Base-by-base conservation (phyloP, 306 rosid species). In the Styphnolobium japonicum region DNA sequence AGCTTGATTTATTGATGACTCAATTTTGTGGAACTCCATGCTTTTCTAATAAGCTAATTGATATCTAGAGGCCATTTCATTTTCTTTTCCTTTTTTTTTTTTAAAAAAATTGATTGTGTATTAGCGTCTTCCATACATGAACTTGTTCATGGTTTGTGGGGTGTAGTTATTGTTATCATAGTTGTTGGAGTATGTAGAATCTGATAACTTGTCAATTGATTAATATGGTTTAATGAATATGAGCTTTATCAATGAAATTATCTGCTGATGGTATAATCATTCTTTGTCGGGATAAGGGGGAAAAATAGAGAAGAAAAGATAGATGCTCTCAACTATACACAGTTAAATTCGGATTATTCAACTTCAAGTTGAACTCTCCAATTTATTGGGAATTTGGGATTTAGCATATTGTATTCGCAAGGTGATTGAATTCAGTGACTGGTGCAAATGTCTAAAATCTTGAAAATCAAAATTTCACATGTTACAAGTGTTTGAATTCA, bases 131-230 rank as follows among this genome's bases (percentile, higher is more conserved):
- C 27, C 22, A 14, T 29, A 4, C 19, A 31, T 75, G 74, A 42
- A 49, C 69, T 27, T 45, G 48, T 37, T 51, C 67, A n/a, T 64
- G 2, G 60, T 61, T n/a, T 64, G 43, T 60, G 25, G 27, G 6
- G 5, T 22, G 67, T 46, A 19, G 40, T 73, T 10, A 27, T 49
- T n/a, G n/a, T n/a, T 57, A 46, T 56, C 56, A 9, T 73, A n/a
- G 67, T 74, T 66, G 74, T 18, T 69, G 77, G 53, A 61, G 55
- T 21, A 40, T 51, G 22, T 58, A 71, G 60, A 65, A 67, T 73
- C 57, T 76, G 51, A 60, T 34, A 14, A 14, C 53, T 75, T 69
- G 19, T 21, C 37, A 60, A 46, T 81, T 65, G 66, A 31, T 67
- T 75, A 19, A 75, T 78, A 67, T 15, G 37, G 57, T 65, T 69